These are phyloP conservation scores for Ustilago shanxiensis DNA, from an alignment of 1,284 basidiomycete genomes.

Conservation along the genomic window DNA sequence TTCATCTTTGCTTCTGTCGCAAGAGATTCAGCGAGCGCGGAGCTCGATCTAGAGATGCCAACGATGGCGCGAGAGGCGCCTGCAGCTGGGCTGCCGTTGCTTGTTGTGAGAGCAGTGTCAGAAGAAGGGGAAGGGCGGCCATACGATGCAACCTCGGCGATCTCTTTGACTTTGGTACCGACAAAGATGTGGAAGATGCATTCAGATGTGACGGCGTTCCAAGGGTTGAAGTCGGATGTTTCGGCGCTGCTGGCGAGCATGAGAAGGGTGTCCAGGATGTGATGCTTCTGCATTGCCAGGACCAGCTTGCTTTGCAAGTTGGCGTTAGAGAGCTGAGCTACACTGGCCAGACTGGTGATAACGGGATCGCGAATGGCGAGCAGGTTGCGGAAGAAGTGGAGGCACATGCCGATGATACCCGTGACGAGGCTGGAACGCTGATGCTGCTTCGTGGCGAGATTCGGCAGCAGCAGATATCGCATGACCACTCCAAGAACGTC, in stretches of 20 bases:
- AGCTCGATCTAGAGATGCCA: slow-evolving; percentile 11
- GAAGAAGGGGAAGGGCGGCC: neutral
- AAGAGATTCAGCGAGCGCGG: slow-evolving; percentile 51
- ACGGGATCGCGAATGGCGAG: slow-evolving; percentile 66
- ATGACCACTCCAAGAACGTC: slow-evolving; percentile 62
- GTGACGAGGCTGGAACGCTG: slow-evolving; percentile 61
- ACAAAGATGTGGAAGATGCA: slow-evolving; percentile 68
- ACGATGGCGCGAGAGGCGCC: slow-evolving; percentile 6
- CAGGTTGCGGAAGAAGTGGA: slow-evolving; percentile 69
- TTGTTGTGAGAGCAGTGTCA: neutral
- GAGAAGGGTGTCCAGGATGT: slow-evolving; percentile 64
- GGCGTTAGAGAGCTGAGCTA: slow-evolving; percentile 56
- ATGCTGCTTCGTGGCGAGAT: slow-evolving; percentile 60
- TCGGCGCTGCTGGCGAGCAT: slow-evolving; percentile 68
- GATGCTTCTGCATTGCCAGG: slow-evolving; percentile 55
- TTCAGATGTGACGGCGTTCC: slow-evolving; percentile 64
- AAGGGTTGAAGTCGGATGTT: slow-evolving; percentile 57
- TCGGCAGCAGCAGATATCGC: slow-evolving; percentile 63
- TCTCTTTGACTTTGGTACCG: slow-evolving; percentile 49
- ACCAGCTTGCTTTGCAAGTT: slow-evolving; percentile 65
- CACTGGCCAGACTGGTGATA: slow-evolving; percentile 56
- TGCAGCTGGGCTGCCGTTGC: neutral
- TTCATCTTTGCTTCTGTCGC: slow-evolving; percentile 56
- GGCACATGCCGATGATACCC: slow-evolving; percentile 65
- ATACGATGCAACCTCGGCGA: slow-evolving; percentile 27